Evolutionary conservation across 2,329 filamentous ascomycete genomes (phyloP), one percentile per base, ranked within the genome.

Genomic region (Chaetomium olivaceum): DNA sequence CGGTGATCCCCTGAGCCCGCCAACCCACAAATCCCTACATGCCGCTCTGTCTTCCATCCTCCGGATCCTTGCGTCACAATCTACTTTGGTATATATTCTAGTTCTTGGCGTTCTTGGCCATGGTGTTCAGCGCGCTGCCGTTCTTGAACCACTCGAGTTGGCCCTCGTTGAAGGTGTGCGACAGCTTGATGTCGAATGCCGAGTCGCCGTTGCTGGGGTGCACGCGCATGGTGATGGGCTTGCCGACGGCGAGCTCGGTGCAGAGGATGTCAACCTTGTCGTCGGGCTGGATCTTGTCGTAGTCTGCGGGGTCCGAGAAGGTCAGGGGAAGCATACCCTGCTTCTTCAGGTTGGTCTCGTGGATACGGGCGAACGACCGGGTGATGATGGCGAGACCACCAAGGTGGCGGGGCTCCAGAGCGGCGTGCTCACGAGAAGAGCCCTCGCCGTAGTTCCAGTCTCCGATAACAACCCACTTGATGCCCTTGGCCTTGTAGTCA

Each of bases 291-390:
- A 99, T 93, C 87, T 92, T 96, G 80, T 99, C 95, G 81, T 99
- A 99, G 81, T 99, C 95, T 78, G 90, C 94, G 64, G 94, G 94
- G 78, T 98, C 89, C 65, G 88, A 82, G 83, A 99, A 99, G 75
- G 93, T 98, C 71, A 99, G 87, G 76, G 95, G 95, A 83, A 99
- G 91, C 94, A 99, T 97, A 82, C 95, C 95, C 88, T 99, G 95
- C 90, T 99, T 99, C 92, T 99, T 99, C 85, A 99, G 83, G 88
- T 99, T 99, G 85, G 95, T 99, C 87, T 99, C 95, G 87, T 99
- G 95, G 77, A 99, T 99, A 91, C 95, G 95, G 76, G 95, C 95
- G 78, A 99, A 99, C 71, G 88, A 92, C 77, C 92, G 90, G 77
- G 91, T 93, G 79, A 99, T 96, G 84, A 99, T 97, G 76, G 94